Percentiles rank a stretch among this genome's conserved stretches.
phyloP scores from a whole-genome alignment of 2,329 filamentous ascomycete genomes.

The Penicillium decumbens region DNA sequence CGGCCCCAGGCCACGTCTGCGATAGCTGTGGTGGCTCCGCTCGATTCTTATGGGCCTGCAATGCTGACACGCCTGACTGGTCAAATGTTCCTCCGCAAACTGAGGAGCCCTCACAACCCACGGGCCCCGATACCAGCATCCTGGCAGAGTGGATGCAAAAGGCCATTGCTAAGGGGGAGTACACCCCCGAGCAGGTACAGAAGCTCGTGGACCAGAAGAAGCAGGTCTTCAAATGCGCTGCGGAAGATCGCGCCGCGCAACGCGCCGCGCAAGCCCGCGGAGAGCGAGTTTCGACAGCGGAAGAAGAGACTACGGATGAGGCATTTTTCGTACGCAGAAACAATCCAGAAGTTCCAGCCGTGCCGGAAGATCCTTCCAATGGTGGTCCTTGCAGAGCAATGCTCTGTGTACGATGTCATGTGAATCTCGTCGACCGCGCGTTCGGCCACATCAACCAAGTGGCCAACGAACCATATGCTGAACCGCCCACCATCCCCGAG shows the following conservation, averaged over 20 bases:
- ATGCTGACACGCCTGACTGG: constrained; percentile 54
- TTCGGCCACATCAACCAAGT: constrained; percentile 44
- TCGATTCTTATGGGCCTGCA: constrained; percentile 70
- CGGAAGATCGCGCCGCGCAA: constrained; percentile 13
- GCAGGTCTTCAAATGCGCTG: constrained; percentile 24
- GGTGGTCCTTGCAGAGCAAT: constrained; percentile 1
- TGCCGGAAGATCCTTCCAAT: neutral
- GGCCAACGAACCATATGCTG: constrained; percentile 28
- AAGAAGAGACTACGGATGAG: neutral
- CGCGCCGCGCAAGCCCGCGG: neutral
- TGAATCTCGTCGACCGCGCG: constrained; percentile 37
- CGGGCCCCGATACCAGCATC: constrained; percentile 10
- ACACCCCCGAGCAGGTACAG: constrained; percentile 41
- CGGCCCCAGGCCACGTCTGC: neutral
- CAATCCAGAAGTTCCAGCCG: neutral
- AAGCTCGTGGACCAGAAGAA: constrained; percentile 42
- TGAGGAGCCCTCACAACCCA: neutral
- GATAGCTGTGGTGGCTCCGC: constrained; percentile 52
- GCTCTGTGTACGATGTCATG: constrained; percentile 15
- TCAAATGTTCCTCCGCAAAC: neutral
- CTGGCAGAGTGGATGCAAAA: constrained; percentile 41
- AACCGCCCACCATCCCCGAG: constrained; percentile 27
- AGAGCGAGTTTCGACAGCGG: neutral
- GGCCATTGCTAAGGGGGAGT: constrained; percentile 41
- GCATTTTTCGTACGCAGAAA: too few relatives aligned